Evolutionary conservation across 192 early-diverging fungal genomes (phyloP).

Genomic region (Coemansia sp.): DNA sequence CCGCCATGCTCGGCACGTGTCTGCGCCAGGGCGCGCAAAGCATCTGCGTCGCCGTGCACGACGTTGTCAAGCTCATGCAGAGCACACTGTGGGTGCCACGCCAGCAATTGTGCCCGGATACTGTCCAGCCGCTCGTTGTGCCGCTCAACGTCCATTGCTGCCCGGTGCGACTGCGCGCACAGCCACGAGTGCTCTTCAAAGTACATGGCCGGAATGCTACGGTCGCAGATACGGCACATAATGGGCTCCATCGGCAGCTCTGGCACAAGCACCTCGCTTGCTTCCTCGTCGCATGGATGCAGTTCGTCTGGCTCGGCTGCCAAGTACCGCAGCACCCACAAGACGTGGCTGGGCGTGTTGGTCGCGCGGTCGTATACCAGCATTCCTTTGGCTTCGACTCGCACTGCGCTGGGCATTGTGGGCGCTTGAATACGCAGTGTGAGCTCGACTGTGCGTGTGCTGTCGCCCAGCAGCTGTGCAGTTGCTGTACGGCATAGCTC

Average conservation of each 20-base stretch:
- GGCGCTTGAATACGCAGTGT: constrained; percentile 13
- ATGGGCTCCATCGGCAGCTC: constrained; percentile 21
- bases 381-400: constrained; percentile 48
- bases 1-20: constrained; percentile 9
- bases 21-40: constrained; percentile 16
- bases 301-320: not conserved
- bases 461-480: constrained; percentile 41
- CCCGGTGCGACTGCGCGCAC: constrained; percentile 45
- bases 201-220: constrained; percentile 29
- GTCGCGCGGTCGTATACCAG: constrained; percentile 27
- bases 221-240: constrained; percentile 47
- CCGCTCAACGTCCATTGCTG: constrained; percentile 43
- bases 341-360: constrained; percentile 40
- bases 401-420: constrained; percentile 5
- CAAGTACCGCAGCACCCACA: constrained; percentile 44
- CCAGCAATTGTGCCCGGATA: constrained; percentile 30
- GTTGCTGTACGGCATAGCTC: constrained; percentile 33
- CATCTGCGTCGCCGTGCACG: constrained; percentile 23
- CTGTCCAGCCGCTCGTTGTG: constrained; percentile 43
- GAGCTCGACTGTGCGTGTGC: constrained; percentile 42
- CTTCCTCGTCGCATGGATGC: not conserved
- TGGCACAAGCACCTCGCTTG: not conserved
- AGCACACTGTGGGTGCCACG: constrained; percentile 43
- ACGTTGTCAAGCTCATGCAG: constrained; percentile 25
- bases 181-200: constrained; percentile 52